A percentile compares a stretch with the other conserved stretches of the same genome.
phyloP scores from a whole-genome alignment of 2,329 filamentous ascomycete species.

The Echinosphaeria canescens region DNA sequence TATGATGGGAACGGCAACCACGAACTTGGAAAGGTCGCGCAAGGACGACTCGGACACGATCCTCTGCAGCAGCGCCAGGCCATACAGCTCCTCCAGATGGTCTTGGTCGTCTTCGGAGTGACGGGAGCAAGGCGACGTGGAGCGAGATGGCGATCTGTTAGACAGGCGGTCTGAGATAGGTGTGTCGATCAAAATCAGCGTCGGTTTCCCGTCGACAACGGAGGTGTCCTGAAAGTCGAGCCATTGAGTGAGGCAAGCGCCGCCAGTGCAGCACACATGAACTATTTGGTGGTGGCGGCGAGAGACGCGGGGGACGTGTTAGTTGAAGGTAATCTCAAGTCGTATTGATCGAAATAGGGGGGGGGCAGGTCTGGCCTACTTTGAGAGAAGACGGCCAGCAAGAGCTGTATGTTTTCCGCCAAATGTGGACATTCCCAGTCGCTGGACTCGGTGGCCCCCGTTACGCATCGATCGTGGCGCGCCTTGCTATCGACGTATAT shows the following conservation, averaged over 20 bases:
- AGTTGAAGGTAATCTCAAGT: constrained; percentile 2
- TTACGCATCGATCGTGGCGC: constrained; percentile 17
- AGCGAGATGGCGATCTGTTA: constrained; percentile 12
- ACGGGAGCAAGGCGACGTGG: constrained; percentile 21
- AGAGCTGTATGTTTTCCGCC: constrained; percentile 21
- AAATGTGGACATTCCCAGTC: constrained; percentile 17
- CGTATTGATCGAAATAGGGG: not conserved
- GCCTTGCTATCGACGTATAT: constrained; percentile 36
- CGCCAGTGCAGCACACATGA: constrained; percentile 28
- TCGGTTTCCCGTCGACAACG: constrained; percentile 28
- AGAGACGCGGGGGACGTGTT: too few species aligned
- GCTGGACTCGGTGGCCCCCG: constrained; percentile 4
- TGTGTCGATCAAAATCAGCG: constrained; percentile 32
- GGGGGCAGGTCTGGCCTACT: constrained; percentile 15
- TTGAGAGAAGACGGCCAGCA: constrained; percentile 31
- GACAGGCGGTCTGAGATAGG: constrained; percentile 24
- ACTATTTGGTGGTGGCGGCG: too few species aligned
- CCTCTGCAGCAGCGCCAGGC: constrained; percentile 28
- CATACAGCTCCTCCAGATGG: constrained; percentile 26
- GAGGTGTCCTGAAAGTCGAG: constrained; percentile 28
- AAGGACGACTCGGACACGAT: constrained; percentile 35
- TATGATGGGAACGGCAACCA: constrained; percentile 33
- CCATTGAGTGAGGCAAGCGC: constrained; percentile 27
- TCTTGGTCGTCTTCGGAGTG: constrained; percentile 13
- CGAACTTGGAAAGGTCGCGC: constrained; percentile 29